Evolutionary conservation across 1,139 yeast species (phyloP).

Genomic region (Pneumocystis carinii): DNA sequence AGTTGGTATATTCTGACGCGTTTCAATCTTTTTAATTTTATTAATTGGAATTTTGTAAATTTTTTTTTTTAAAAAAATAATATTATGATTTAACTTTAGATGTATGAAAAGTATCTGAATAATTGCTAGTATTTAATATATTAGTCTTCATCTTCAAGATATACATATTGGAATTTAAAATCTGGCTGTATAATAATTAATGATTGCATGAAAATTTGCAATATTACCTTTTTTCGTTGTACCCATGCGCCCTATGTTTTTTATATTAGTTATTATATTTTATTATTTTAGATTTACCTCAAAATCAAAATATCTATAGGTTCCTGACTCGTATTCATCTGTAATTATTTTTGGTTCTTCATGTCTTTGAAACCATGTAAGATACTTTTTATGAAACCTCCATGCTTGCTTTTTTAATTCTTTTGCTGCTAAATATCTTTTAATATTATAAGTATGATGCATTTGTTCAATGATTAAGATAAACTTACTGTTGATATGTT

Average conservation of each 20-base stretch:
- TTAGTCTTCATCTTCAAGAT: conserved; percentile 30
- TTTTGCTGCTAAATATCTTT: conserved; percentile 47
- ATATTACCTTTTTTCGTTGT: conserved; percentile 44
- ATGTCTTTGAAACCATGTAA: conserved; percentile 72
- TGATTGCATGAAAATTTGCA: not conserved
- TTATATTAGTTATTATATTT: not conserved
- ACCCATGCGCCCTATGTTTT: conserved; percentile 39
- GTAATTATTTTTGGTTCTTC: conserved; percentile 38
- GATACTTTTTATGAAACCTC: conserved; percentile 61
- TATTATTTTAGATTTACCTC: conserved; percentile 39
- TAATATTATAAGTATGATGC: not conserved
- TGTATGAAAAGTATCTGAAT: not conserved
- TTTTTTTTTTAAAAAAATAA: not conserved
- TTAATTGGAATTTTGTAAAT: not conserved
- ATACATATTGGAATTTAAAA: conserved; percentile 41
- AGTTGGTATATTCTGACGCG: conserved; percentile 1
- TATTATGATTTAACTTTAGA: not conserved
- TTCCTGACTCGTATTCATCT: conserved; percentile 35
- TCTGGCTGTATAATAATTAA: conserved; percentile 27
- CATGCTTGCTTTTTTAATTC: conserved; percentile 76
- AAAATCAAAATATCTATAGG: conserved; percentile 75
- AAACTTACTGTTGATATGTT: conserved; percentile 45
- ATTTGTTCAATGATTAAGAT: not conserved
- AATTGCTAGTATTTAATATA: not conserved
- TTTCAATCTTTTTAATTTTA: not conserved